A percentile compares a stretch with the other conserved stretches of the same genome.
Evolutionary conservation across 2,329 filamentous ascomycete species (phyloP).

Genomic region (Podosphaera leucotricha): DNA sequence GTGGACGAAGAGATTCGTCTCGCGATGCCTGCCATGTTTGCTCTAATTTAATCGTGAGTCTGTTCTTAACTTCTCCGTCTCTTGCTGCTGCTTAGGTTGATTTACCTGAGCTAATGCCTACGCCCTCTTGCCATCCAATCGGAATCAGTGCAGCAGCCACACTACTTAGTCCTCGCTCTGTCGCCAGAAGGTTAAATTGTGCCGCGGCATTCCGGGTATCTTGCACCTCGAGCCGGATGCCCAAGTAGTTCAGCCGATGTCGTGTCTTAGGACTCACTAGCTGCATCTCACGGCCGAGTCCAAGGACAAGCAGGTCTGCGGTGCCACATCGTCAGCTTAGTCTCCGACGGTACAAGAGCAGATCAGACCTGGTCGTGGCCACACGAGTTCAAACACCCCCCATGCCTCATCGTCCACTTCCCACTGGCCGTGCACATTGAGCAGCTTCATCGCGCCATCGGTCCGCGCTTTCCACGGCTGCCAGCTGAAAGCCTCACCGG

Average conservation of each 20-base stretch:
- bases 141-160: slow-evolving; percentile 77
- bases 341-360: not conserved
- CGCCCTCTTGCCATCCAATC: slow-evolving; percentile 48
- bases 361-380: slow-evolving; percentile 63
- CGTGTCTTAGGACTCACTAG: slow-evolving; percentile 57
- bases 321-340: not conserved
- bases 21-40: no score
- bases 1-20: no score
- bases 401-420: slow-evolving; percentile 49
- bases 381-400: slow-evolving; percentile 53
- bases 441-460: slow-evolving; percentile 22
- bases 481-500: slow-evolving; percentile 78
- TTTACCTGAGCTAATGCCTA: not conserved
- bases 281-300: slow-evolving; percentile 51
- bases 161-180: slow-evolving; percentile 64
- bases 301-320: slow-evolving; percentile 69
- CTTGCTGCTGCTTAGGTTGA: not conserved
- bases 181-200: slow-evolving; percentile 88
- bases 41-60: no score
- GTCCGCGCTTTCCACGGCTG: slow-evolving; percentile 43
- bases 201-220: slow-evolving; percentile 87
- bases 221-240: slow-evolving; percentile 66
- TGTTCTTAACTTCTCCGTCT: not conserved
- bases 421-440: slow-evolving; percentile 62
- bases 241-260: slow-evolving; percentile 47